Evolutionary conservation across 345 rosid species (phyloP).

Genomic region (Eucalyptus erythrocorys): DNA sequence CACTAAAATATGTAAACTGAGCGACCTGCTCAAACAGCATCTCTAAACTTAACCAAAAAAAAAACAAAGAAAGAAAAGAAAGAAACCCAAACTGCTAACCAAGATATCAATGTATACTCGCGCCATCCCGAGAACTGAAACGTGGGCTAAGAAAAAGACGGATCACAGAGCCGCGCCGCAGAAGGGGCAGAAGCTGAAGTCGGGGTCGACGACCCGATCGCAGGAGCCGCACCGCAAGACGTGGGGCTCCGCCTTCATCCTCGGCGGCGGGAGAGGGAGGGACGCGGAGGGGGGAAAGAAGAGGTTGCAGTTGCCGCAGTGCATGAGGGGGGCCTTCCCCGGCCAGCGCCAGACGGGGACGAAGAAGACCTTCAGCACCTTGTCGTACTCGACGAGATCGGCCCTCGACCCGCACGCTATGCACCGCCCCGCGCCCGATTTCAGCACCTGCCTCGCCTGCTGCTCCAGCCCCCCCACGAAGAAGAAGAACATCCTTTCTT

Average conservation of each 20-base stretch:
- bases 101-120: neutral
- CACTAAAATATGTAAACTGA: neutral
- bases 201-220: constrained; percentile 39
- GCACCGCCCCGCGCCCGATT: constrained; percentile 62
- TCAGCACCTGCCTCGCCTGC: constrained; percentile 56
- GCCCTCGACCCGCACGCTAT: constrained; percentile 60
- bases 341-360: constrained; percentile 91
- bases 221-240: constrained; percentile 50
- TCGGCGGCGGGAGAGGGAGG: constrained; percentile 1
- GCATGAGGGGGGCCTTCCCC: constrained; percentile 41
- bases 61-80: neutral
- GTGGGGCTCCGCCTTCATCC: neutral
- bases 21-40: neutral
- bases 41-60: neutral
- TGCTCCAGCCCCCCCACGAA: constrained; percentile 82
- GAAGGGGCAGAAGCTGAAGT: constrained; percentile 73
- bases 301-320: constrained; percentile 50
- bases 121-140: neutral
- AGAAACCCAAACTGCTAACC: neutral
- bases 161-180: constrained; percentile 48
- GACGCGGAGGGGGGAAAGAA: constrained; percentile 45
- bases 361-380: constrained; percentile 74
- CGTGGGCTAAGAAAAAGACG: neutral
- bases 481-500: constrained; percentile 72
- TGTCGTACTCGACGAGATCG: constrained; percentile 82